These are phyloP conservation scores for Achlya hypogyna DNA, from an alignment of 352 stramenopile species.

Conservation along the genomic window DNA sequence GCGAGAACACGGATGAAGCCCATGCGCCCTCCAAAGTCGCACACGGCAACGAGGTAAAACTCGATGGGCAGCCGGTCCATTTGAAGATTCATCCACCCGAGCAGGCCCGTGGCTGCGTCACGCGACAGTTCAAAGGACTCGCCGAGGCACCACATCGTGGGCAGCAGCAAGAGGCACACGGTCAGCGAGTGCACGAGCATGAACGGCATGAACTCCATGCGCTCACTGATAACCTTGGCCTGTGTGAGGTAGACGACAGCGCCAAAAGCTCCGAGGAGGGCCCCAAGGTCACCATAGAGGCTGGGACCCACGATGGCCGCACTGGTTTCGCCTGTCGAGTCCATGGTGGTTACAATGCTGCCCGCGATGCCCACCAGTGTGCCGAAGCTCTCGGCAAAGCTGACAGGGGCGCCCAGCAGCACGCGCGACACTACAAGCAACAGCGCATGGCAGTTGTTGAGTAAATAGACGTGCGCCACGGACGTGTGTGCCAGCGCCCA, in stretches of 20 bases:
- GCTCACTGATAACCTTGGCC: conserved; percentile 57
- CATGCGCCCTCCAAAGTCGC: conserved; percentile 75
- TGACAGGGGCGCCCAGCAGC: conserved; percentile 47
- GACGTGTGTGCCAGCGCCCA: conserved; percentile 72
- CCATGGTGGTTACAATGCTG: conserved; percentile 60
- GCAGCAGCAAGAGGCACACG: conserved; percentile 59
- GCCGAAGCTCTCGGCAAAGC: conserved; percentile 63
- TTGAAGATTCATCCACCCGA: conserved; percentile 65
- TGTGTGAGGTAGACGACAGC: conserved; percentile 66
- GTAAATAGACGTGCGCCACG: conserved; percentile 76
- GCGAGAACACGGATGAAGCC: conserved; percentile 86
- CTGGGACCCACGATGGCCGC: conserved; percentile 35
- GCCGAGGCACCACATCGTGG: conserved; percentile 29
- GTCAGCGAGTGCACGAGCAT: conserved; percentile 52
- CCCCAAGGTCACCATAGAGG: conserved; percentile 56
- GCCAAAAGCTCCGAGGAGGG: conserved; percentile 55
- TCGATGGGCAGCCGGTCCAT: conserved; percentile 44
- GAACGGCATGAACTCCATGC: conserved; percentile 66
- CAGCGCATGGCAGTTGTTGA: conserved; percentile 82
- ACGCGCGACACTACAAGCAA: conserved; percentile 64
- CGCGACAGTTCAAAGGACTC: conserved; percentile 46
- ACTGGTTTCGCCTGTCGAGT: conserved; percentile 23
- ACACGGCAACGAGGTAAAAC: conserved; percentile 82
- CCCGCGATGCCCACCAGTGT: conserved; percentile 71
- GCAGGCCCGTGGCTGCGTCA: conserved; percentile 65